These are phyloP conservation scores for Chaetomium sp. DNA, from an alignment of 2,329 filamentous ascomycete genomes.

Conservation along the genomic window DNA sequence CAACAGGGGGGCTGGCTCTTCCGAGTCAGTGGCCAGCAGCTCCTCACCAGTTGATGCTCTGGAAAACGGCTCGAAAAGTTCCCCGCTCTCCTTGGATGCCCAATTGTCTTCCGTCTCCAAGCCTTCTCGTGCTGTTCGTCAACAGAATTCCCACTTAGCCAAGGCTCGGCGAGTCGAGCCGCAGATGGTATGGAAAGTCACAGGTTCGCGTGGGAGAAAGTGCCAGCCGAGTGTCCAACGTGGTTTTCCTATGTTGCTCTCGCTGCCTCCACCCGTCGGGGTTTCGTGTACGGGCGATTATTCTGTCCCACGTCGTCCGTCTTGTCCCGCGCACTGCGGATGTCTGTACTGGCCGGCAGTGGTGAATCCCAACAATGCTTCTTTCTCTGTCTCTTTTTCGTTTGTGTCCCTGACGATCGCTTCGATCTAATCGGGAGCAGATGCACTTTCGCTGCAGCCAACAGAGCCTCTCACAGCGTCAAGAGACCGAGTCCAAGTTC, in stretches of 20 bases:
- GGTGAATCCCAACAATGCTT: not conserved
- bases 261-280: no score
- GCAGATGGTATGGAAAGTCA: conserved; percentile 8
- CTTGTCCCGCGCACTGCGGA: conserved; percentile 11
- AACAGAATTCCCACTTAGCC: conserved; percentile 8
- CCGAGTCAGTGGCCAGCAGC: conserved; percentile 17
- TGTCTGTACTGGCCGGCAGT: no score
- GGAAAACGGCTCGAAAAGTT: conserved; percentile 16
- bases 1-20: conserved; percentile 18
- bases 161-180: conserved; percentile 8
- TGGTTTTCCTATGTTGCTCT: no score
- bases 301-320: not conserved
- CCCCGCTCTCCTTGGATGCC: conserved; percentile 14
- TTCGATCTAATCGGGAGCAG: conserved; percentile 6
- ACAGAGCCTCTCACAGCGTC: conserved; percentile 19
- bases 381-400: not conserved
- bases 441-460: conserved; percentile 18
- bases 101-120: conserved; percentile 15
- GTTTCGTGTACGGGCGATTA: not conserved
- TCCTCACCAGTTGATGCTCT: not conserved
- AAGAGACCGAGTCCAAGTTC: conserved; percentile 15
- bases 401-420: conserved; percentile 15
- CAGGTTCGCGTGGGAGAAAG: conserved; percentile 12
- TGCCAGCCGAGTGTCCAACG: conserved; percentile 4
- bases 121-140: conserved; percentile 1